These are phyloP conservation scores for Plenodomus biglobosus DNA, from an alignment of 2,329 filamentous ascomycete species.

Conservation along the genomic window DNA sequence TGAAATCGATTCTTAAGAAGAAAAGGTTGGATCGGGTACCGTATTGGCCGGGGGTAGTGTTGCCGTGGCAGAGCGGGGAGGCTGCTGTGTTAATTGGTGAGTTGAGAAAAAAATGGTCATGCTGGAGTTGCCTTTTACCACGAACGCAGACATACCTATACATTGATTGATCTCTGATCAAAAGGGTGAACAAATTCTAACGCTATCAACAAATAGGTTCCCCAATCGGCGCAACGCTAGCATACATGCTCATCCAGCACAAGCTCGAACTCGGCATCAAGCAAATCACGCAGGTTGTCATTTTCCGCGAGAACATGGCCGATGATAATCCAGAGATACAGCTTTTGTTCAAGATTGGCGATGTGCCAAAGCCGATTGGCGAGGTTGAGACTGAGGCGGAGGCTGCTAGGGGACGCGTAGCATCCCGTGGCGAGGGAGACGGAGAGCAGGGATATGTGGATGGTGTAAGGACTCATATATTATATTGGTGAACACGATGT, in stretches of 20 bases:
- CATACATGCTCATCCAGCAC: constrained; percentile 3
- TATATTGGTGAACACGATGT: too few relatives aligned
- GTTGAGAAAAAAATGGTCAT: too few relatives aligned
- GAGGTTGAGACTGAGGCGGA: too few relatives aligned
- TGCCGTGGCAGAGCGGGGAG: background rate
- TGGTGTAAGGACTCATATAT: too few relatives aligned
- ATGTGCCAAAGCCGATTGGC: background rate
- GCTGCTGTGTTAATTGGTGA: background rate
- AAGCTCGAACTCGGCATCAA: constrained; percentile 1
- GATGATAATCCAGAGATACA: background rate
- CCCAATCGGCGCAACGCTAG: constrained; percentile 1
- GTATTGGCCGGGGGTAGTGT: background rate
- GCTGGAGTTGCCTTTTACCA: too few relatives aligned
- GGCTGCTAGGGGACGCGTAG: too few relatives aligned
- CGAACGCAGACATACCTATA: too few relatives aligned
- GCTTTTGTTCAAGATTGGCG: background rate
- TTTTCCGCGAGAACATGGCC: background rate
- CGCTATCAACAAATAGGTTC: background rate
- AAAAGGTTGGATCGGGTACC: background rate
- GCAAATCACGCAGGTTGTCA: background rate
- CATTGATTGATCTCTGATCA: background rate
- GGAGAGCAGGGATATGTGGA: too few relatives aligned
- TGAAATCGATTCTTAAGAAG: background rate
- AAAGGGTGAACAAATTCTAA: background rate
- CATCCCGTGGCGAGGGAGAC: too few relatives aligned